A percentile compares a stretch with the other conserved stretches of the same genome.
These are phyloP conservation scores for Quercus mongolica DNA, from an alignment of 306 rosid genomes.

Conservation along the genomic window DNA sequence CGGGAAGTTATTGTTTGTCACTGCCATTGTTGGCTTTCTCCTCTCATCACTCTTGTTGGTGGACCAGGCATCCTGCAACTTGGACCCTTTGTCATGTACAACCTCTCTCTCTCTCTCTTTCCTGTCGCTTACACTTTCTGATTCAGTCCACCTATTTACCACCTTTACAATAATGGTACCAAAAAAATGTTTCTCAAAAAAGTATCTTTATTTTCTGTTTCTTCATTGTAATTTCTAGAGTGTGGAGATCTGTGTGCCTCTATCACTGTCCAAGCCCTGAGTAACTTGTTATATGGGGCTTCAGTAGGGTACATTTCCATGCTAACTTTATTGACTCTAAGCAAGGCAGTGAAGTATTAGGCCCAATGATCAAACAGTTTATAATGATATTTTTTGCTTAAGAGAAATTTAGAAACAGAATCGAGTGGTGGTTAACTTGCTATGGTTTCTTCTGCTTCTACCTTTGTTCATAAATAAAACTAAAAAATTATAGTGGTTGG, in stretches of 20 bases:
- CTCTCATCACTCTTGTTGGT: conserved; percentile 26
- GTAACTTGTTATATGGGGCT: conserved; percentile 20
- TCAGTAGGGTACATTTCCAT: not conserved
- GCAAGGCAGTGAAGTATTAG: not conserved
- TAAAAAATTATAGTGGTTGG: not conserved
- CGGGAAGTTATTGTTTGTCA: conserved; percentile 22
- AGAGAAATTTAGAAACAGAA: not conserved
- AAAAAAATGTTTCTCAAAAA: not conserved
- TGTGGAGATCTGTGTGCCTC: conserved; percentile 47
- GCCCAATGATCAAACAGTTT: not conserved
- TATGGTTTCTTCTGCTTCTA: not conserved
- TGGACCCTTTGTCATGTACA: conserved; percentile 17
- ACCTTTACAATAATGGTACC: conserved; percentile 16
- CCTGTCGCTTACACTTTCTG: conserved; percentile 19
- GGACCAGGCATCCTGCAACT: conserved; percentile 42
- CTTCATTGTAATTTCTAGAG: conserved; percentile 30
- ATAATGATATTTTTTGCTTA: no score
- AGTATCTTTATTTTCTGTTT: not conserved
- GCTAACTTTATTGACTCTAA: not conserved
- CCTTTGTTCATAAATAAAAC: not conserved
- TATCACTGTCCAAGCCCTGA: conserved; percentile 41
- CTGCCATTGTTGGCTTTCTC: conserved; percentile 30
- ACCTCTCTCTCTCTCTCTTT: not conserved
- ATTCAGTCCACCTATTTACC: conserved; percentile 14
- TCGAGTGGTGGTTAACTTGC: not conserved